These are phyloP conservation scores for Coemansia sp. DNA, from an alignment of 192 early-diverging fungal species.

Conservation along the genomic window DNA sequence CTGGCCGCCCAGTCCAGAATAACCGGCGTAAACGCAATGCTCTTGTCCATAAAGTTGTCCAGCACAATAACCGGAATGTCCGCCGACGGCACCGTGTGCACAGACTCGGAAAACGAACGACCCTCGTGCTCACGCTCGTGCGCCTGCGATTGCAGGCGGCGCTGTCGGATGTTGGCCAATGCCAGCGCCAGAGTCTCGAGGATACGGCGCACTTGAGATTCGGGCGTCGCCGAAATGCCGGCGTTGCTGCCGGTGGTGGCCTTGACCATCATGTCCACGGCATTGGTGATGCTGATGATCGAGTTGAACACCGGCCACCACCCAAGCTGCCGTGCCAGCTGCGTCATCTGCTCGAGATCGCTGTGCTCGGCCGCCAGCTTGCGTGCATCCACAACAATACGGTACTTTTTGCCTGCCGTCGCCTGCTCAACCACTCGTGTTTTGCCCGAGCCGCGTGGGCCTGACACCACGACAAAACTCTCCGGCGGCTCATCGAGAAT, in stretches of 20 bases:
- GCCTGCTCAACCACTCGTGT: conserved; percentile 71
- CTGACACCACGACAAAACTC: conserved; percentile 79
- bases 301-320: conserved; percentile 92
- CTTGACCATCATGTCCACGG: conserved; percentile 80
- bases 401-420: conserved; percentile 64
- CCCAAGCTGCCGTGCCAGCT: conserved; percentile 80
- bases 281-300: conserved; percentile 65
- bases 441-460: conserved; percentile 85
- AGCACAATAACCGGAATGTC: conserved; percentile 88
- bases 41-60: conserved; percentile 78
- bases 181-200: conserved; percentile 78
- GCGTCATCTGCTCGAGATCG: conserved; percentile 71
- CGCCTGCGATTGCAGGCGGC: conserved; percentile 22
- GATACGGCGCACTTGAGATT: conserved; percentile 81
- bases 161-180: conserved; percentile 60
- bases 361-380: conserved; percentile 70
- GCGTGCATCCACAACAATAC: conserved; percentile 77
- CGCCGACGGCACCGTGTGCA: conserved; percentile 38
- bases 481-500: conserved; percentile 63
- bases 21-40: conserved; percentile 58
- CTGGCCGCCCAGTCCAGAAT: conserved; percentile 83
- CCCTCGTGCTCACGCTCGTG: conserved; percentile 17
- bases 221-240: conserved; percentile 75
- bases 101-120: not conserved
- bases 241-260: conserved; percentile 90